Conservation (phyloP, 305 asterid species). For the Fraxinus baroniana region DNA sequence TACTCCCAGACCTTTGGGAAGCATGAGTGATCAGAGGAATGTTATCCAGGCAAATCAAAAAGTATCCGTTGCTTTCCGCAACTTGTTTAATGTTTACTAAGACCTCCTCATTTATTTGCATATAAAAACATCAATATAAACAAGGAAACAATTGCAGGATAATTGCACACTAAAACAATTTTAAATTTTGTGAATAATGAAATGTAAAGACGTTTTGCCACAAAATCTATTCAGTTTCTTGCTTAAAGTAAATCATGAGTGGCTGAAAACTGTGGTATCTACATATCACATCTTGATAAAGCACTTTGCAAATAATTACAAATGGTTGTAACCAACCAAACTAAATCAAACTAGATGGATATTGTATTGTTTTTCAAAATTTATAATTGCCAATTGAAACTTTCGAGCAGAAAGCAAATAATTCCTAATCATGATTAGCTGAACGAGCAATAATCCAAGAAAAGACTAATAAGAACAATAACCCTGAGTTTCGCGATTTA, state of each 20-base stretch:
- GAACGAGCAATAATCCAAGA: neutral
- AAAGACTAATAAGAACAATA: slow-evolving; percentile 13
- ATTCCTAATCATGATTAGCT: neutral
- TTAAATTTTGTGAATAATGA: neutral
- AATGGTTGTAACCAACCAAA: neutral
- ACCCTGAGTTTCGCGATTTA: slow-evolving; percentile 34
- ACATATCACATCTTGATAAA: neutral
- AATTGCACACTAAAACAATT: neutral
- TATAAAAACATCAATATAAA: neutral
- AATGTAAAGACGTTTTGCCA: neutral
- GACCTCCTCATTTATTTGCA: neutral
- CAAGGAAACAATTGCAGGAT: neutral
- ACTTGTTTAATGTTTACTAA: neutral
- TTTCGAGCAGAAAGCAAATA: neutral
- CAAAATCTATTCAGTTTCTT: neutral
- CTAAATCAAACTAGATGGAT: slow-evolving; percentile 8
- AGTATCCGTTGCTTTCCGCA: neutral
- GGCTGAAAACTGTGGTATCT: neutral
- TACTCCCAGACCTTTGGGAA: neutral
- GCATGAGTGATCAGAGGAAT: neutral
- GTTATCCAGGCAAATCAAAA: neutral
- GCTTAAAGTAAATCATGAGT: neutral
- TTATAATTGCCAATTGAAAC: neutral
- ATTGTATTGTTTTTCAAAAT: neutral
- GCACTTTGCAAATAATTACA: neutral